Evolutionary conservation across 2,329 filamentous ascomycete genomes (phyloP), one percentile per base, ranked within the genome.

Genomic region (Colletotrichum caudatum): DNA sequence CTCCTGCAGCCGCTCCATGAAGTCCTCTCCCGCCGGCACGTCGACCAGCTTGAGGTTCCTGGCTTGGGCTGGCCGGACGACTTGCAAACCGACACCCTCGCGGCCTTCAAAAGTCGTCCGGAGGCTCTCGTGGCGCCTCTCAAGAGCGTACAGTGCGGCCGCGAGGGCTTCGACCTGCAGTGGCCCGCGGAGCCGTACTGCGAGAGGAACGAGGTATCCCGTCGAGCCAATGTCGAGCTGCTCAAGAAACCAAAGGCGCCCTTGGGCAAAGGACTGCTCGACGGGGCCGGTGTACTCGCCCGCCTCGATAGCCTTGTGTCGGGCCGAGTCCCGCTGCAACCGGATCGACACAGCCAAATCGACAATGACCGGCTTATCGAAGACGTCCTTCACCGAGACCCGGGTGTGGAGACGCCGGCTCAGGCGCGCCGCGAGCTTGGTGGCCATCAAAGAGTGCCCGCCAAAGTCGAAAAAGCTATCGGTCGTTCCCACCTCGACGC

Each of bases 171-270:
- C 64, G 20, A 72, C 18, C 2, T 69, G 5, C 11, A 76, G 66
- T 0, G 68, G 48, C 8, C 75, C 75, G 6, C 62, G 65, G 18
- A 76, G 44, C 1, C 74, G 66, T 9, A 73, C 63, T 0, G 71
- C 71, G 2, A 61, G 64, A 5, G 74, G 74, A 29, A 76, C 73
- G 20, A 74, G 62, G 37, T 75, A 76, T 63, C 74, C 74, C 3
- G 66, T 59, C 1, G 57, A n/a, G 8, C 67, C 72, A 8, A 64
- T 46, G 44, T 75, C 41, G 9, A 76, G 72, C 59, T 74, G 71
- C 6, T 76, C 75, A 16, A 76, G 60, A 62, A 76, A 76, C 75
- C 75, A 76, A 2, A 76, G 64, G 5, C 75, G 73, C 9, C 72
- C 71, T 48, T 76, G 75, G 9, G 74, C 74, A 64, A 72, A 76